Base-by-base conservation (phyloP, 1,139 yeast genomes). In the Kodamaea alishanica region DNA sequence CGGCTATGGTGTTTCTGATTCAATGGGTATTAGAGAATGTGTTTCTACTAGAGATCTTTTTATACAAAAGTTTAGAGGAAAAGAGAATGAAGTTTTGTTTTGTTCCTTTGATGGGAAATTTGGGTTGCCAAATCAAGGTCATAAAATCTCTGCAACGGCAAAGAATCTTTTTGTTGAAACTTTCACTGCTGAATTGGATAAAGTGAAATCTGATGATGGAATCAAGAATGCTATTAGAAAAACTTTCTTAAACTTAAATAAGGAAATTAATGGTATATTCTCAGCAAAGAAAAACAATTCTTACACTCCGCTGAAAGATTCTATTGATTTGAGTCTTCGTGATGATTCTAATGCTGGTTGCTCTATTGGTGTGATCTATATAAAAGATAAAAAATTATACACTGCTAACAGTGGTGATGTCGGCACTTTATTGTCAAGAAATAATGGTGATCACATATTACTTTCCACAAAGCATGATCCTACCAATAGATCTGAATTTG, bases 351-450 rank as follows among this genome's bases (percentile, higher is more conserved):
- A 75, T 36, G 79, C 92, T n/a, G 98, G 98, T 8, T 84, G 95
- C 34, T 79, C 95, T 37, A 85, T 88, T 0, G 81, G 96, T 0
- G 79, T 89, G 12, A 73, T 88, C 8, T 94, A 87, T 56, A 74
- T 92, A 47, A 79, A 78, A 46, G 94, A 83, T 27, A 77, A 77
- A 42, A 74, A 70, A 43, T 61, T 90, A 25, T 89, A 83, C 58
- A 75, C 90, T 12, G 97, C 97, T 2, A 90, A 90, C 51, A 78
- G 86, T 40, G 99, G 99, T 52, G 97, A 92, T 55, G 79, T 87
- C 3, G 85, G 84, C 72, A 92, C 90, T 0, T 71, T 92, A 38
- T 61, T 92, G 39, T 82, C 95, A 5, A 76, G 84, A 46, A 77
- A 80, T 32, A 87, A 86, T 58, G 97, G 97, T 24, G 94, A 88